phyloP scores from a whole-genome alignment of 2,329 filamentous ascomycete genomes.

The Calonectria ilicicola region DNA sequence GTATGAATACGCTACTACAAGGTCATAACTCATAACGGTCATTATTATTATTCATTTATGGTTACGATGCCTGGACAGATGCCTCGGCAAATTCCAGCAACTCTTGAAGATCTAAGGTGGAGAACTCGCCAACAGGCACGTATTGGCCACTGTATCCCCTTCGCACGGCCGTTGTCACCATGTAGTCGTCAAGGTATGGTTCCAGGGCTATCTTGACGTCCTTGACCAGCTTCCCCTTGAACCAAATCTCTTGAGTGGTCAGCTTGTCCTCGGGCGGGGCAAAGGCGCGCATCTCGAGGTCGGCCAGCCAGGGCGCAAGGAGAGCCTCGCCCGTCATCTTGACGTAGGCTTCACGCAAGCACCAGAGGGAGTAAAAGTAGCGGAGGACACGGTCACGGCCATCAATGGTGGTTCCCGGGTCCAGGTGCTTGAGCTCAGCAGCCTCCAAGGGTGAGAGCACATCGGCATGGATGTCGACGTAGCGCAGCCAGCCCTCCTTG shows the following conservation, averaged over 20 bases:
- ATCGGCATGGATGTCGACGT: slow-evolving; percentile 78
- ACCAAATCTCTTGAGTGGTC: slow-evolving; percentile 46
- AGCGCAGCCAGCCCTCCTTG: slow-evolving; percentile 71
- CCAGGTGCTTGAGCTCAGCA: slow-evolving; percentile 67
- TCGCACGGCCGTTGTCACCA: slow-evolving; percentile 65
- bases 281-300: slow-evolving; percentile 77
- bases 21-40: slow-evolving; percentile 15
- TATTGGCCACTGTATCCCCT: slow-evolving; percentile 54
- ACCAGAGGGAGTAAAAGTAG: slow-evolving; percentile 83
- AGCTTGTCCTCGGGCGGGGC: slow-evolving; percentile 60
- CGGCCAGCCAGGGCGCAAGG: slow-evolving; percentile 77
- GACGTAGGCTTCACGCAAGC: slow-evolving; percentile 83
- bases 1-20: background rate
- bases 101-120: slow-evolving; percentile 57
- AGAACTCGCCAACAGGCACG: slow-evolving; percentile 55
- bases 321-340: slow-evolving; percentile 86
- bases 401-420: slow-evolving; percentile 36
- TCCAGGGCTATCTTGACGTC: slow-evolving; percentile 51
- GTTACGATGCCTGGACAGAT: background rate
- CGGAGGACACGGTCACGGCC: slow-evolving; percentile 69
- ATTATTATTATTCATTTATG: background rate
- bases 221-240: slow-evolving; percentile 44
- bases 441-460: slow-evolving; percentile 75
- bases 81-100: slow-evolving; percentile 59
- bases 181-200: slow-evolving; percentile 63